Base-by-base conservation (phyloP, 345 rosid species). In the Lepidium sativum region DNA sequence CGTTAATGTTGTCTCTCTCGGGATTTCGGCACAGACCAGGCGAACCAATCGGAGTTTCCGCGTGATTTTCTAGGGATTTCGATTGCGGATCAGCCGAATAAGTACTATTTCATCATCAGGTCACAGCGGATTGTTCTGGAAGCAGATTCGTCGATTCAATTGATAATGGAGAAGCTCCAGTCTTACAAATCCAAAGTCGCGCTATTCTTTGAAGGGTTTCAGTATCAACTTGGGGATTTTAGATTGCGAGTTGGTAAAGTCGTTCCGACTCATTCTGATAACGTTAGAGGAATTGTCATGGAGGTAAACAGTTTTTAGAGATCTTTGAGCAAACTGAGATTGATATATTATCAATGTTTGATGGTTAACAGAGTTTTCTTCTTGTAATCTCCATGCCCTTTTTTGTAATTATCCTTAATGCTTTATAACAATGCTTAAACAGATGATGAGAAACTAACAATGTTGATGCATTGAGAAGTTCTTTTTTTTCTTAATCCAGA, bases 151-250 rank as follows among this genome's bases (percentile, higher is more conserved):
- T 77, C 94, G 2, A 86, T 92, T 71, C 97, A 87, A 60, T 68
- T 70, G 42, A 89, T 89, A 23, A 92, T 92, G 98, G 98, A 92
- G 85, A 92, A 87, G 68, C 79, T 92, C 77, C 97, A 92, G 60
- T 89, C 96, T 57, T 89, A 87, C 71, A 89, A 83, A 75, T 83
- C 92, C 0, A 84, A 88, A 53, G 80, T 87, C 6, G 83, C 94
- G 0, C 87, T 92, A 49, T 78, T 78, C 58, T 83, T 86, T 54
- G 98, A 92, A 87, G 97, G 98, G 5, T 82, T 83, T 81, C 96
- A 89, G 65, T 89, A 87, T 77, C 94, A 82, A 21, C 81, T 92
- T 8, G 96, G 96, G 16, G 98, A 92, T 69, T 89, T 89, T 63
- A 81, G 87, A 21, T 77, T 92, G 73, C 79, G 98, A 79, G 90